Base-by-base conservation (phyloP, 2,329 filamentous ascomycete genomes). In the Calycina herbarum region DNA sequence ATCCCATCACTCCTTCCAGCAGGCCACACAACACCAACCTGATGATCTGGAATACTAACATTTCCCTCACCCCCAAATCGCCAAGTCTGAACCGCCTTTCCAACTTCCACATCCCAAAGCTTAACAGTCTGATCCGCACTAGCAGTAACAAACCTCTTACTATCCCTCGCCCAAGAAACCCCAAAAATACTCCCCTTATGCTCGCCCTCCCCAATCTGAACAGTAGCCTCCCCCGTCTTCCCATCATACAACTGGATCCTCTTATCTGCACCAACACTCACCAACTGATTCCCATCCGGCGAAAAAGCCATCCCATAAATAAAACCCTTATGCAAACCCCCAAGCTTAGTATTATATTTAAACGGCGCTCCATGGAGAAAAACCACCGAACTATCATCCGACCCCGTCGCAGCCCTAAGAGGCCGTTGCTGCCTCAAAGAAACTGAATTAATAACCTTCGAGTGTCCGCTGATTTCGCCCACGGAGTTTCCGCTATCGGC, bases 401-500 rank as follows among this genome's bases (percentile, higher is more conserved):
- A 92, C 15, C 91, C 95, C 1, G 95, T 97, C 13, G 92, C 93
- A 6, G 95, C 95, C 67, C 94, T 86, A 67, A 98, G 83, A n/a
- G 95, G 95, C 31, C 95, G 85, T 79, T 96, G 92, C 75, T 94
- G 89, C 73, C 93, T 89, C 76, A 99, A 90, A 40, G 93, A 91
- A 38, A 98, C 94, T 24, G 90, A 87, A 77, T 99, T 99, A 82
- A 98, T 90, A 72, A 91, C 87, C 73, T 93, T 91, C 71, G 91
- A 94, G 79, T 99, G 95, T 1, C 95, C 95, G 62, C 88, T 90
- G 70, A 99, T 92, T 79, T 98, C 94, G 66, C 95, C 95, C 20
- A 98, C 94, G 60, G 89, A 94, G 81, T 99, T 99, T 70, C 95
- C 95, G 75, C 92, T 96, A 79, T 98, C 95, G 71, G 92, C 92